Percentiles rank a stretch among this genome's conserved stretches.
These are phyloP conservation scores for Phialophora macrospora DNA, from an alignment of 2,329 filamentous ascomycete genomes.

Conservation along the genomic window DNA sequence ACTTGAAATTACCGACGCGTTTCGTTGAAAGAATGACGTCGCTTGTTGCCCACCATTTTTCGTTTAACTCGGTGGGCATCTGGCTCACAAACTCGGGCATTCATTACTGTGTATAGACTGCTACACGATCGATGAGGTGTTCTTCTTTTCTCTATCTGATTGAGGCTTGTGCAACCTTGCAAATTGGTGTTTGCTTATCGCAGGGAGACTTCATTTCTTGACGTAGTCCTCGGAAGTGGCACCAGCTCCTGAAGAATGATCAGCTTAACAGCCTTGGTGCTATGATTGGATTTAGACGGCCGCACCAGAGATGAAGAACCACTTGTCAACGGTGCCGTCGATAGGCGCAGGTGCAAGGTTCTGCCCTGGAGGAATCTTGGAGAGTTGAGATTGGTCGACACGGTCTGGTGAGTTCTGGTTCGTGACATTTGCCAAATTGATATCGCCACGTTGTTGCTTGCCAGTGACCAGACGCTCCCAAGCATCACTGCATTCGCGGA, in stretches of 20 bases:
- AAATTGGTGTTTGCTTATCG: background rate
- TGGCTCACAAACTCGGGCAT: background rate
- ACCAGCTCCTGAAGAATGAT: slow-evolving; percentile 35
- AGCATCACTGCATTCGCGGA: slow-evolving; percentile 93
- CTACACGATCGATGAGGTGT: slow-evolving; percentile 14
- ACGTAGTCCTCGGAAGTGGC: slow-evolving; percentile 36
- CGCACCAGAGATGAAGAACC: slow-evolving; percentile 99
- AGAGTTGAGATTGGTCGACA: slow-evolving; percentile 70
- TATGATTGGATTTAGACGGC: slow-evolving; percentile 63
- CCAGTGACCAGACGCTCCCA: slow-evolving; percentile 96
- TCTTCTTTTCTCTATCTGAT: slow-evolving; percentile 22
- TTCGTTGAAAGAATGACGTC: slow-evolving; percentile 8
- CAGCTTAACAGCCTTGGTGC: slow-evolving; percentile 25
- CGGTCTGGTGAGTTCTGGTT: slow-evolving; percentile 75
- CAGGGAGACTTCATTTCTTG: slow-evolving; percentile 30
- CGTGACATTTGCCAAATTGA: slow-evolving; percentile 83
- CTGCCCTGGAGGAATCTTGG: slow-evolving; percentile 77
- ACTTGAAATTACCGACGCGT: slow-evolving; percentile 9
- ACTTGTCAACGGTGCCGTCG: slow-evolving; percentile 97
- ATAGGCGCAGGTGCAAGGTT: slow-evolving; percentile 85
- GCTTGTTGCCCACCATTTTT: background rate
- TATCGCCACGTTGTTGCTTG: slow-evolving; percentile 76
- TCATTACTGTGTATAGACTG: background rate
- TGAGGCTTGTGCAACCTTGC: slow-evolving; percentile 5
- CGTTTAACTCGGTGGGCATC: background rate